Conservation (phyloP, 1,139 yeast genomes). For the Saccharomyces hybrid region DNA sequence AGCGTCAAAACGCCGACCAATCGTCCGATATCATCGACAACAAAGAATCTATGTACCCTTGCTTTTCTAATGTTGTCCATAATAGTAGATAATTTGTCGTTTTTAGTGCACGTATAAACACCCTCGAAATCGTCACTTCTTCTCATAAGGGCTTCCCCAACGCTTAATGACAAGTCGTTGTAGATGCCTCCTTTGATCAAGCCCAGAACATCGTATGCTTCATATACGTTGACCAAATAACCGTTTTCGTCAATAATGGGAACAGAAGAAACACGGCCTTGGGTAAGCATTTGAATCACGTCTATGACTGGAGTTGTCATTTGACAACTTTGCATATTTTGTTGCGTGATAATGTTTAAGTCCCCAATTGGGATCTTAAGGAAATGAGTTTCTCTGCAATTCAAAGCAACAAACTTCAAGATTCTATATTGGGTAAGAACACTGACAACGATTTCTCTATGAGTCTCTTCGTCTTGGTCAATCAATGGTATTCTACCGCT, state of each 20-base stretch:
- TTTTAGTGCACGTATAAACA: constrained; percentile 87
- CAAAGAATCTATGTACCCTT: constrained; percentile 84
- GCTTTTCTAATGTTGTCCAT: constrained; percentile 91
- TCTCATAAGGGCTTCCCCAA: constrained; percentile 93
- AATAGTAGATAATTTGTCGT: constrained; percentile 82
- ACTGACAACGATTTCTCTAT: constrained; percentile 88
- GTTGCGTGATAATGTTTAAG: constrained; percentile 54
- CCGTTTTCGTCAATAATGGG: constrained; percentile 83
- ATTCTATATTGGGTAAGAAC: constrained; percentile 96
- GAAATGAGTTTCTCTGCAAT: constrained; percentile 90
- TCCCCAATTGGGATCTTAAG: constrained; percentile 69
- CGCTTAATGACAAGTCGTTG: constrained; percentile 81
- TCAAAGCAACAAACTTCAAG: constrained; percentile 87
- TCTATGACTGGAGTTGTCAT: constrained; percentile 94
- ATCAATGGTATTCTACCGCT: constrained; percentile 93
- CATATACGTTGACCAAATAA: constrained; percentile 81
- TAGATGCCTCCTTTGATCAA: constrained; percentile 92
- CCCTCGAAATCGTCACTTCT: constrained; percentile 97
- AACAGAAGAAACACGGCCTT: constrained; percentile 77
- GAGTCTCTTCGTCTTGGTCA: constrained; percentile 89
- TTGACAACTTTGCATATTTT: constrained; percentile 66
- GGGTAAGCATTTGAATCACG: constrained; percentile 76
- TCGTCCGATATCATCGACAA: constrained; percentile 75
- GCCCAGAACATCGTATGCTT: constrained; percentile 90
- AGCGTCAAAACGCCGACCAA: constrained; percentile 80